Base-by-base conservation (phyloP, 2,329 filamentous ascomycete species). In the Claviceps lovelessii region DNA sequence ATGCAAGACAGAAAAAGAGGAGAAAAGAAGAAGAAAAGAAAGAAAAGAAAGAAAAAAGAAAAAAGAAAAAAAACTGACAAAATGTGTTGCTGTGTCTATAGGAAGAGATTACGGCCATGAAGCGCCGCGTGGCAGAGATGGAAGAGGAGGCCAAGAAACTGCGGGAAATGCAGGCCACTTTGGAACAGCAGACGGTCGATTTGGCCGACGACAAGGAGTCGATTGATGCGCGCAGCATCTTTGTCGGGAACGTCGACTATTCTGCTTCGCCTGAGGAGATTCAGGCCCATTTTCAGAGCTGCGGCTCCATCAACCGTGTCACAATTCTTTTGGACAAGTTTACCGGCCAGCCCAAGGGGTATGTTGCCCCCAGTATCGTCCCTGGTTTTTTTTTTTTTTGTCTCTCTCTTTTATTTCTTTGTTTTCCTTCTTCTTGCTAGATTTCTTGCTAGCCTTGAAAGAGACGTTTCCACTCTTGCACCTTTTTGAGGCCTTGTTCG, bases 311-410 rank as follows among this genome's bases (percentile, higher is more conserved):
- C 76, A 98, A 98, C 72, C 86, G 93, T 58, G 93, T 98, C 57
- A 98, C 93, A 1, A 98, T 98, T 61, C 76, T 98, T 62, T 75
- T 98, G 62, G 93, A 98, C 75, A 98, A 98, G 76, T 97, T 96
- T 67, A 95, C 90, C 11, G 93, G 93, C 60, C 90, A 97, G 76
- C 93, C 93, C n/a, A 98, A 98, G 77, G 93, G 93, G 90, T 95
- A 76, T 11, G 41, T 55, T 23, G 23, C 23, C 23, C 23, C 23
- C 3, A 23, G 23, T 23, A 1, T 23, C 23, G 23, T 23, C 23
- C 23, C 23, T 23, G 1, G 46, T 47, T 29, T 42, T 50, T 17
- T 15, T 15, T 17, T 23, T 17, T 31, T n/a, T 31, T 33, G 15
- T 17, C n/a, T 4, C 13, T 8, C 13, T 1, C 2, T 7, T 6